Base-by-base conservation (phyloP, 129 eudicot genomes). In the Flaveria linearis region DNA sequence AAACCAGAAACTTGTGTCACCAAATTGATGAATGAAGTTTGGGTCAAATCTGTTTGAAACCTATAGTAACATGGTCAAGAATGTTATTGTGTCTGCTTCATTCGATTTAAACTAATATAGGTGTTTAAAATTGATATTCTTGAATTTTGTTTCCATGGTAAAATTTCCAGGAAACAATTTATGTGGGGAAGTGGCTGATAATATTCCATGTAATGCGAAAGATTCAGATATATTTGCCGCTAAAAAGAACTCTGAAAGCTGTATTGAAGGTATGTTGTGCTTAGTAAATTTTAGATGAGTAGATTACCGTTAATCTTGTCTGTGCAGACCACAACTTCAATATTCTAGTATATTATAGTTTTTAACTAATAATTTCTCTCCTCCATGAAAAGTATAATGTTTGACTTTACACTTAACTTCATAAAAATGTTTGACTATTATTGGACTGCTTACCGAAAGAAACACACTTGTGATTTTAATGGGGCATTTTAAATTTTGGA, bases 261-360 rank as follows among this genome's bases (percentile, higher is more conserved):
- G 72, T 73, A 74, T 45, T 43, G 87, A 76, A 84, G 92, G 95
- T 90, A 88, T 68, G 75, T 11, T 14, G 23, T 69, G 42, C 43
- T 58, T 74, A 26, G 49, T 23, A 18, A 46, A 76, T 72, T 75
- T 63, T 50, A 60, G 46, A 72, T 39, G 52, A 52, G 60, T 64
- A 58, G 58, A 71, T 36, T 78, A 13, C 42, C 42, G 18, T n/a
- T 69, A 69, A 4, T 53, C 14, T 39, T 13, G 16, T 39, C 4
- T 42, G 58, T 58, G 13, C 4, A 3, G 11, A 60, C 22, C 22
- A 20, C 22, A 20, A 33, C 49, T 49, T 70, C n/a, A 30, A 15
- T 26, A 14, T 49, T 69, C 8, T 63, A 50, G 56, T 51, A 53
- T 61, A 25, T 16, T 71, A 18, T 52, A 20, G 15, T 26, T 42